Percentiles rank a stretch among this genome's conserved stretches.
Conservation (phyloP, 2,329 filamentous ascomycete species). For the Westerdykella aurantiaca region DNA sequence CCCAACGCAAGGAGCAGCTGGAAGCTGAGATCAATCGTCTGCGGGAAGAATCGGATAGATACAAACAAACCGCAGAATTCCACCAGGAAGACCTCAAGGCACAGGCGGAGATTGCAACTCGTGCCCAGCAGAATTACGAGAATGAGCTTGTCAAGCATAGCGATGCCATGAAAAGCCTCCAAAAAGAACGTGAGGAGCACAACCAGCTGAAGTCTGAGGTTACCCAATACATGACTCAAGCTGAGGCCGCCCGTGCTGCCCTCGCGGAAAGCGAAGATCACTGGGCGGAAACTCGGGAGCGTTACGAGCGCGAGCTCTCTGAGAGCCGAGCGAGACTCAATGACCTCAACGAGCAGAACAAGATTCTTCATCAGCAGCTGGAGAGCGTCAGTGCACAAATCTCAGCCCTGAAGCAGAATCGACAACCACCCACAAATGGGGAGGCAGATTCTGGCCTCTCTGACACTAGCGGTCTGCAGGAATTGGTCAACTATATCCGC, state of each 20-base stretch:
- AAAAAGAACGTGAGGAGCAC: constrained; percentile 70
- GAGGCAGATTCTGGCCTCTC: constrained; percentile 48
- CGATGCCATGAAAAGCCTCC: constrained; percentile 81
- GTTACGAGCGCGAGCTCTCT: constrained; percentile 74
- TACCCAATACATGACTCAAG: constrained; percentile 68
- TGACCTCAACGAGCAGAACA: constrained; percentile 83
- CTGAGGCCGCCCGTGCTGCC: constrained; percentile 75
- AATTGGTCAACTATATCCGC: constrained; percentile 84
- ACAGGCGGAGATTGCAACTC: constrained; percentile 87
- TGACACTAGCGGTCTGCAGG: constrained; percentile 69
- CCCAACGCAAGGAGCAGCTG: constrained; percentile 75
- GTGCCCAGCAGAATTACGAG: constrained; percentile 93
- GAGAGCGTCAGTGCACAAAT: constrained; percentile 80
- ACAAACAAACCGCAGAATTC: constrained; percentile 71
- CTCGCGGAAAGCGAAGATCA: constrained; percentile 77
- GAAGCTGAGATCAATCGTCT: constrained; percentile 74
- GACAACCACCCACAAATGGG: constrained; percentile 50
- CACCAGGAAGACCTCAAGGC: constrained; percentile 88
- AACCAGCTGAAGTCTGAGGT: constrained; percentile 77
- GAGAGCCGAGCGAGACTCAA: constrained; percentile 76
- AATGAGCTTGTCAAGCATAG: constrained; percentile 91
- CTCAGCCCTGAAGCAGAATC: constrained; percentile 68
- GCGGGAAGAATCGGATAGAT: constrained; percentile 76
- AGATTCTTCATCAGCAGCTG: constrained; percentile 80
- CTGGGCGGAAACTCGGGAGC: constrained; percentile 76